Evolutionary conservation across 805 yeast genomes (phyloP), one percentile per base, ranked within the genome.

Genomic region (Kodamaea laetipori): DNA sequence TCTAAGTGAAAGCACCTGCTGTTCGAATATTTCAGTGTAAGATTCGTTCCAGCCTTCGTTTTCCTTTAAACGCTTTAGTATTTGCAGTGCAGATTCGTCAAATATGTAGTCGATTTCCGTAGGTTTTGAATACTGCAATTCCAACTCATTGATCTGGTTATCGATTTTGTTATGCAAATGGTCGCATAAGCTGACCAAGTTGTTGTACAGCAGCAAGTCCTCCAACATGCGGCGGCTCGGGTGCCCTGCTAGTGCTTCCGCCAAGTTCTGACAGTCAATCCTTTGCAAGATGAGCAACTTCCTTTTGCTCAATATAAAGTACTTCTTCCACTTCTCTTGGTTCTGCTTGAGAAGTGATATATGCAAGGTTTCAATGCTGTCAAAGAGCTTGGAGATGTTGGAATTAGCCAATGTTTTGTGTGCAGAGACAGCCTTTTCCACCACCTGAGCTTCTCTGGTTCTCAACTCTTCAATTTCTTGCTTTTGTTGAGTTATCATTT

Each of bases 401-500:
- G 18, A 15, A n/a, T 31, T 21, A 11, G 37, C 17, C 23, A 37
- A 25, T 6, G 12, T 10, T 4, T 31, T 24, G 8, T 28, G 40
- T 3, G 19, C n/a, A 15, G 4, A 27, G 10, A 28, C 5, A 6
- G 45, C 34, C 17, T 61, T 55, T 10, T 73, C 66, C 2, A 80
- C 63, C 43, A 71, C 62, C 15, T 60, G 53, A 4, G 62, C 51
- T 55, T 82, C 87, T 40, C 89, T 69, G 0, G 60, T 58, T 50
- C 86, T 67, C 41, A 89, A 69, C 47, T 81, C 85, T 41, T 78
- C 86, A 45, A 88, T 87, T 58, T 84, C 90, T 44, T 72, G 76
- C 51, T 80, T 80, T 56, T 86, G 96, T 55, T 86, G 90, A 2
- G 90, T 80, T 27, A 89, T 89, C 84, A 86, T 84, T 63, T 83